phyloP scores from a whole-genome alignment of 78 protist species.

The Anaeramoeba flamelloides region DNA sequence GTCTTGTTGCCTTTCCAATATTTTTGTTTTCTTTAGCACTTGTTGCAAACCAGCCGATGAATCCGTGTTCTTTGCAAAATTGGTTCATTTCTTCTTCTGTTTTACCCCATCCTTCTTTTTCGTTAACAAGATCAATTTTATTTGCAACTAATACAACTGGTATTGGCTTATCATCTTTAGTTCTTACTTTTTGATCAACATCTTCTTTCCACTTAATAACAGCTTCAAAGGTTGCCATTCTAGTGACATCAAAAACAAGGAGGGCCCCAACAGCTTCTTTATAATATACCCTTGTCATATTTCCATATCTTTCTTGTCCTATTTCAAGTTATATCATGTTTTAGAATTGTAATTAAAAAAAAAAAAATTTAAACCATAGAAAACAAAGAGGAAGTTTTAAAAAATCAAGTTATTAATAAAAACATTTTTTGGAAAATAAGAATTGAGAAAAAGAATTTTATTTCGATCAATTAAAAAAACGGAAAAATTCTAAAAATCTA shows the following conservation, averaged over 20 bases:
- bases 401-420: background rate
- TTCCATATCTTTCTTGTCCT: constrained; percentile 23
- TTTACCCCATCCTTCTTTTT: background rate
- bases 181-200: constrained; percentile 10
- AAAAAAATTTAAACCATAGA: too few species aligned
- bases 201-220: constrained; percentile 20
- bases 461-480: background rate
- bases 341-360: too few species aligned
- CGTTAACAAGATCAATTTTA: background rate
- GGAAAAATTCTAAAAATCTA: too few species aligned
- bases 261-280: constrained; percentile 20
- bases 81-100: background rate
- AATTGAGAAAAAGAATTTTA: background rate
- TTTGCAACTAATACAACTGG: constrained; percentile 19
- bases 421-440: background rate
- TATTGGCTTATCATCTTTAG: constrained; percentile 6
- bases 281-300: constrained; percentile 24
- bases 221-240: constrained; percentile 11
- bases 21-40: constrained; percentile 16
- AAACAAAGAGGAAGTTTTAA: too few species aligned
- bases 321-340: background rate
- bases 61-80: background rate
- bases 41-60: constrained; percentile 6
- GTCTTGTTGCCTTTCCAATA: background rate
- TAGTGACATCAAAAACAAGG: constrained; percentile 20